Evolutionary conservation across 2,329 filamentous ascomycete species (phyloP).

Genomic region (Metarhizium humberi): DNA sequence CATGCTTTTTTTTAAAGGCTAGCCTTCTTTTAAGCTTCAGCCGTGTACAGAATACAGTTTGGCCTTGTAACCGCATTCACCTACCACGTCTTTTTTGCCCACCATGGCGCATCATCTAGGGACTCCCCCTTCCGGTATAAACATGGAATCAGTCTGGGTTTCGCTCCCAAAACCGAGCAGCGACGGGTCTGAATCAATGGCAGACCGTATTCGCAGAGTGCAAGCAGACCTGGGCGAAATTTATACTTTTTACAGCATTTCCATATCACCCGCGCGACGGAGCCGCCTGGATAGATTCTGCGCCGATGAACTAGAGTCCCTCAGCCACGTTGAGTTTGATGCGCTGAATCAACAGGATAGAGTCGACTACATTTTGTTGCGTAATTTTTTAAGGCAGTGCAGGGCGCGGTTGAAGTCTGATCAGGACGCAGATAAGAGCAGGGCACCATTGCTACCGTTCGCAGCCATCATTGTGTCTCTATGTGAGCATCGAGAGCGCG

Average conservation of each 20-base stretch:
- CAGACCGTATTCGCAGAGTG: conserved; percentile 33
- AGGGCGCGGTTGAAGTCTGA: conserved; percentile 30
- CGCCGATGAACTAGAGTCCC: conserved; percentile 25
- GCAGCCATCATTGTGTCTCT: conserved; percentile 29
- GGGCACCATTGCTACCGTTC: conserved; percentile 34
- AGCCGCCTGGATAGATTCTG: conserved; percentile 31
- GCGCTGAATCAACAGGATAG: conserved; percentile 30
- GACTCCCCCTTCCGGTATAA: not conserved
- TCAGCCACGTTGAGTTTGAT: conserved; percentile 17
- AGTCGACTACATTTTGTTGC: conserved; percentile 40
- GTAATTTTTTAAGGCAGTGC: conserved; percentile 32
- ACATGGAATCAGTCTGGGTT: conserved; percentile 12
- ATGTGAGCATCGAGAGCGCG: conserved; percentile 37
- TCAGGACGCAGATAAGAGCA: conserved; percentile 23
- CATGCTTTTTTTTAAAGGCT: no score
- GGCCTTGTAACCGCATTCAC: no score
- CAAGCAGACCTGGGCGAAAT: conserved; percentile 36
- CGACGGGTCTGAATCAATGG: conserved; percentile 21
- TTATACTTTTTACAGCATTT: conserved; percentile 37
- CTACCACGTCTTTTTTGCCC: no score
- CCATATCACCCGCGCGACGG: conserved; percentile 30
- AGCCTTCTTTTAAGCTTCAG: no score
- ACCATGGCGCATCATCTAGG: no score
- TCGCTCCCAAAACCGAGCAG: conserved; percentile 5
- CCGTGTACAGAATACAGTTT: no score